Percentiles rank a stretch among this genome's conserved stretches.
These are phyloP conservation scores for Leccinellum albellum DNA, from an alignment of 768 basidiomycete species.

Conservation along the genomic window DNA sequence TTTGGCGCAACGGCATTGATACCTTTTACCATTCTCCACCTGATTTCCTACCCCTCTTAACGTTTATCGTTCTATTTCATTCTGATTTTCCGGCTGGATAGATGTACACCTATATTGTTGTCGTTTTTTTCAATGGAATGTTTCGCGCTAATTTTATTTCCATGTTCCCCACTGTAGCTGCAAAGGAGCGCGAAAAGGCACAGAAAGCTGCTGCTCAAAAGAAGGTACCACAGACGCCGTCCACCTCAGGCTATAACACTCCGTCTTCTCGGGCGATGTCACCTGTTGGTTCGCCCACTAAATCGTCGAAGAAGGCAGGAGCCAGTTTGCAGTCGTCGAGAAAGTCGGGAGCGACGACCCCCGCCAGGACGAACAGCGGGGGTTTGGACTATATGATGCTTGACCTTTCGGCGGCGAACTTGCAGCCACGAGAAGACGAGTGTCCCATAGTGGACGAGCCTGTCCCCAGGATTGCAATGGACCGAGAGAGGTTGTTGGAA, in stretches of 20 bases:
- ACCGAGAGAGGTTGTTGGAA: constrained; percentile 78
- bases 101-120: constrained; percentile 27
- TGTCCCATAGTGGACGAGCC: constrained; percentile 39
- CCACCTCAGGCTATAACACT: constrained; percentile 36
- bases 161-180: constrained; percentile 46
- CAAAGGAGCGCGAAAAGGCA: constrained; percentile 76
- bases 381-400: constrained; percentile 54
- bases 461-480: constrained; percentile 61
- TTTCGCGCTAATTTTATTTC: constrained; percentile 40
- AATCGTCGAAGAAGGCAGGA: constrained; percentile 39
- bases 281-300: constrained; percentile 37
- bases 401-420: constrained; percentile 73
- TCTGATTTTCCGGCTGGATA: constrained; percentile 18
- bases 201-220: constrained; percentile 51
- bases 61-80: constrained; percentile 15
- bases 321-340: constrained; percentile 27
- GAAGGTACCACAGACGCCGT: constrained; percentile 31
- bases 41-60: constrained; percentile 1
- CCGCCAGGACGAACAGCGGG: constrained; percentile 31
- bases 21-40: constrained; percentile 1
- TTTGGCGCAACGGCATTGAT: constrained; percentile 40
- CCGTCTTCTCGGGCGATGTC: constrained; percentile 47
- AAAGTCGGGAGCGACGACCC: constrained; percentile 42
- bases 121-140: constrained; percentile 32
- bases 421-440: constrained; percentile 46